Conservation (phyloP, 805 yeast genomes). For the Pichia nakasei region DNA sequence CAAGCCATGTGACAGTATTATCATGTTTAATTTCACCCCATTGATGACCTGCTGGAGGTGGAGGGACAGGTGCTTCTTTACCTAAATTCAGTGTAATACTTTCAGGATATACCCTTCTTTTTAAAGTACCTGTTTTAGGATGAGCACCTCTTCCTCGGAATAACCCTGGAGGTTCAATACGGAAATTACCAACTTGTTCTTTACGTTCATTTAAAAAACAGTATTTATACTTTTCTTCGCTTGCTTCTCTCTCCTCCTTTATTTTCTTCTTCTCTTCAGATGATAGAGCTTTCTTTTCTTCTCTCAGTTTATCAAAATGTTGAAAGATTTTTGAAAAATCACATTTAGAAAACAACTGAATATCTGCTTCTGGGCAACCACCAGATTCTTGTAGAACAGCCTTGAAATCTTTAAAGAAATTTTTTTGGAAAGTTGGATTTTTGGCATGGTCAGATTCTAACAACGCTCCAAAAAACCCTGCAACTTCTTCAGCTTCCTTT, state of each 20-base stretch:
- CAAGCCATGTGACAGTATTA: conserved; percentile 88
- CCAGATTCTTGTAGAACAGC: conserved; percentile 62
- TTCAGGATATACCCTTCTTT: conserved; percentile 82
- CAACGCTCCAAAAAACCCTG: conserved; percentile 89
- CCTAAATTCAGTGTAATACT: conserved; percentile 81
- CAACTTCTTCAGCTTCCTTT: conserved; percentile 86
- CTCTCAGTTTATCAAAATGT: conserved; percentile 59
- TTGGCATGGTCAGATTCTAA: conserved; percentile 81
- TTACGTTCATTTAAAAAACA: conserved; percentile 80
- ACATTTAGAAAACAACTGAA: conserved; percentile 54
- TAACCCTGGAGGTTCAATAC: conserved; percentile 93
- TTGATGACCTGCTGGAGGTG: conserved; percentile 74
- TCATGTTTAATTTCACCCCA: conserved; percentile 93
- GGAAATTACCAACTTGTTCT: conserved; percentile 88
- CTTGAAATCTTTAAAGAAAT: conserved; percentile 75
- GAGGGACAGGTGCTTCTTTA: conserved; percentile 61
- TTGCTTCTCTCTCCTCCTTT: conserved; percentile 61
- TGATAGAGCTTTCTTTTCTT: conserved; percentile 60
- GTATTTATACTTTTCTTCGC: conserved; percentile 73
- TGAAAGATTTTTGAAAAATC: conserved; percentile 72
- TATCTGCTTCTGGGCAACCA: conserved; percentile 44
- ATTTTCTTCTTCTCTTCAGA: conserved; percentile 67
- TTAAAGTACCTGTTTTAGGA: conserved; percentile 89
- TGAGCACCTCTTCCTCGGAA: conserved; percentile 97
- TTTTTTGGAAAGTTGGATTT: conserved; percentile 77